Evolutionary conservation across 805 yeast species (phyloP).

Genomic region (Kodamaea sagamina): DNA sequence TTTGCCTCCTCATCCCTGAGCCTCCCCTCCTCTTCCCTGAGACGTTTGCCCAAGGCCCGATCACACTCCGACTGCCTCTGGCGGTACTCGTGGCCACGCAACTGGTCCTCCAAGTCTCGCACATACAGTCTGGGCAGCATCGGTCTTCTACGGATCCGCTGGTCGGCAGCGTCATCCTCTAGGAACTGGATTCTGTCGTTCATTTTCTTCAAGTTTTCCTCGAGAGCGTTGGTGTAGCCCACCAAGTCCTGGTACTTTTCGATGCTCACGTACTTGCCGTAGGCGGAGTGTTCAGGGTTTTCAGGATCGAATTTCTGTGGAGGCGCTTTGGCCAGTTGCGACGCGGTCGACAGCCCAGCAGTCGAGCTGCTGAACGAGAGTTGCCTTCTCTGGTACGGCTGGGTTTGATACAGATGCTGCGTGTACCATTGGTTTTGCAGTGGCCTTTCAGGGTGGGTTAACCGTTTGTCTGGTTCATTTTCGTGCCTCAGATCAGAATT

Average conservation of each 20-base stretch:
- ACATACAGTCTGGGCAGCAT: slow-evolving; percentile 3
- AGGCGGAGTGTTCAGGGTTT: background rate
- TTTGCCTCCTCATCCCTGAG: background rate
- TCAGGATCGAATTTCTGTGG: background rate
- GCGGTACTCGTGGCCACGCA: slow-evolving; percentile 14
- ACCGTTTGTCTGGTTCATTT: too few relatives aligned
- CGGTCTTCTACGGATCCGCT: slow-evolving; percentile 5
- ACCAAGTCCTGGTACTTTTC: slow-evolving; percentile 37
- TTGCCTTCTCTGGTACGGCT: too few relatives aligned
- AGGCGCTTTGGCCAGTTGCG: background rate
- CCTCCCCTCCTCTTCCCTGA: slow-evolving; percentile 9
- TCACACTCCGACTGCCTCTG: slow-evolving; percentile 12
- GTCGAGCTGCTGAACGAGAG: too few relatives aligned
- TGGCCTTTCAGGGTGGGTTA: too few relatives aligned
- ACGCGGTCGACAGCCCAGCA: background rate
- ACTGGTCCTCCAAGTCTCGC: slow-evolving; percentile 13
- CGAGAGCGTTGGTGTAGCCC: slow-evolving; percentile 34
- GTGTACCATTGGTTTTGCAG: too few relatives aligned
- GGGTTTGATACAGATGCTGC: background rate
- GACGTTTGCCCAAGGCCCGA: slow-evolving; percentile 12
- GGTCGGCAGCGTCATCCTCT: slow-evolving; percentile 28
- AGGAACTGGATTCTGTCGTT: slow-evolving; percentile 28
- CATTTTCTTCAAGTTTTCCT: slow-evolving; percentile 28
- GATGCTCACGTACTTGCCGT: slow-evolving; percentile 25
- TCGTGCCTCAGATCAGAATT: too few relatives aligned